phyloP scores from a whole-genome alignment of 805 yeast genomes.

The Schizosaccharomyces octosporus region DNA sequence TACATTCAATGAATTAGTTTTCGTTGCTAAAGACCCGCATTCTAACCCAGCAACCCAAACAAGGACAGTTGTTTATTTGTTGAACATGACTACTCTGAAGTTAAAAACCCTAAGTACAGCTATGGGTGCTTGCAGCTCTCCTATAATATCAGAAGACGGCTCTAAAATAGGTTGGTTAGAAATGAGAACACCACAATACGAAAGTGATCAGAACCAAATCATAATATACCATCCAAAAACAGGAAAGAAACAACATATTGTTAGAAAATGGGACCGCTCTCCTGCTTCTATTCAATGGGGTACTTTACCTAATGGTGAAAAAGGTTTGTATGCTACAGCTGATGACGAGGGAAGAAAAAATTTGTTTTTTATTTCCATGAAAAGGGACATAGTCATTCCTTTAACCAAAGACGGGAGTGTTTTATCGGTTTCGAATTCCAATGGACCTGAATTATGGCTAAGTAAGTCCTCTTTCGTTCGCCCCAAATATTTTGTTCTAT shows the following conservation, averaged over 20 bases:
- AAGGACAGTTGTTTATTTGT: slow-evolving; percentile 9
- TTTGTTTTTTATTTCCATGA: slow-evolving; percentile 4
- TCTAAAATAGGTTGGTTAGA: slow-evolving; percentile 8
- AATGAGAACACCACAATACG: slow-evolving; percentile 9
- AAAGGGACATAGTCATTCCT: slow-evolving; percentile 4
- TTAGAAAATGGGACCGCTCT: slow-evolving; percentile 5
- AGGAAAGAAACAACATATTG: background rate
- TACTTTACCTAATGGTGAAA: slow-evolving; percentile 4
- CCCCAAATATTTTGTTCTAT: background rate
- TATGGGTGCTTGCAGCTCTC: slow-evolving; percentile 10
- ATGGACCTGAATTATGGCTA: background rate
- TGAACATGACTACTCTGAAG: slow-evolving; percentile 5
- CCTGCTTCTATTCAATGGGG: slow-evolving; percentile 6
- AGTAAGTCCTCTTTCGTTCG: background rate
- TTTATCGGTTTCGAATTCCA: background rate
- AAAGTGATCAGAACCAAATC: slow-evolving; percentile 9
- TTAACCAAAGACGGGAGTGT: background rate
- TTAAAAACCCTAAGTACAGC: slow-evolving; percentile 4
- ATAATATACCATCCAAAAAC: slow-evolving; percentile 6
- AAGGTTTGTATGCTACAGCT: slow-evolving; percentile 5
- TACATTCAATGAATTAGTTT: slow-evolving; percentile 6
- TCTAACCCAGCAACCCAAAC: slow-evolving; percentile 10
- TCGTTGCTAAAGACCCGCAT: slow-evolving; percentile 10
- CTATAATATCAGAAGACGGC: slow-evolving; percentile 10
- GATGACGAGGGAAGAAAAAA: slow-evolving; percentile 6